phyloP scores from a whole-genome alignment of 2,329 filamentous ascomycete species.

The Aspergillus pseudotamarii region DNA sequence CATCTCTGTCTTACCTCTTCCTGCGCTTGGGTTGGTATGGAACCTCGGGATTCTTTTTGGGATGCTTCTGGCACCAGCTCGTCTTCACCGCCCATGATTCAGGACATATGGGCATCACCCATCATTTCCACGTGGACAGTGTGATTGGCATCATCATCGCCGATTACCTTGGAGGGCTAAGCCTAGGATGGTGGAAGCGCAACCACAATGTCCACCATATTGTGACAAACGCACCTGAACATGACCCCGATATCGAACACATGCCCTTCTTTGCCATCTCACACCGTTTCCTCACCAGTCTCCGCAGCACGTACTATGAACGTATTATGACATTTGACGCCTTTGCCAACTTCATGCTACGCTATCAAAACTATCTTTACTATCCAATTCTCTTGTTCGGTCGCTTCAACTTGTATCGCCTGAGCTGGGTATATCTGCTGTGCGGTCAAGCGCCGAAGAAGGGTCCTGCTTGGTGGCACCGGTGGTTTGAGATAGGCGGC shows the following conservation, averaged over 20 bases:
- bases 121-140: conserved; percentile 80
- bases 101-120: conserved; percentile 96
- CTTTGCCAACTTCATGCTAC: conserved; percentile 69
- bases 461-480: conserved; percentile 80
- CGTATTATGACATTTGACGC: conserved; percentile 76
- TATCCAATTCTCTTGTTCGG: conserved; percentile 80
- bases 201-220: conserved; percentile 98
- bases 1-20: conserved; percentile 62
- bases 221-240: conserved; percentile 91
- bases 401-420: conserved; percentile 82
- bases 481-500: conserved; percentile 76
- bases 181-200: conserved; percentile 94
- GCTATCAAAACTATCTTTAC: conserved; percentile 79
- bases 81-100: conserved; percentile 94
- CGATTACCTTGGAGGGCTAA: conserved; percentile 85
- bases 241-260: conserved; percentile 93
- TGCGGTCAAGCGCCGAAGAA: conserved; percentile 70
- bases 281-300: conserved; percentile 72
- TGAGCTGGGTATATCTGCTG: conserved; percentile 78
- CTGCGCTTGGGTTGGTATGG: conserved; percentile 68
- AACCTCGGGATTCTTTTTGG: conserved; percentile 73
- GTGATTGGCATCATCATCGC: conserved; percentile 88
- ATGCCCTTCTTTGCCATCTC: conserved; percentile 87
- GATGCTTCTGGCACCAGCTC: conserved; percentile 89
- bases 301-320: conserved; percentile 83